Base-by-base conservation (phyloP, 2,329 filamentous ascomycete species). In the Colletotrichum chlorophyti region DNA sequence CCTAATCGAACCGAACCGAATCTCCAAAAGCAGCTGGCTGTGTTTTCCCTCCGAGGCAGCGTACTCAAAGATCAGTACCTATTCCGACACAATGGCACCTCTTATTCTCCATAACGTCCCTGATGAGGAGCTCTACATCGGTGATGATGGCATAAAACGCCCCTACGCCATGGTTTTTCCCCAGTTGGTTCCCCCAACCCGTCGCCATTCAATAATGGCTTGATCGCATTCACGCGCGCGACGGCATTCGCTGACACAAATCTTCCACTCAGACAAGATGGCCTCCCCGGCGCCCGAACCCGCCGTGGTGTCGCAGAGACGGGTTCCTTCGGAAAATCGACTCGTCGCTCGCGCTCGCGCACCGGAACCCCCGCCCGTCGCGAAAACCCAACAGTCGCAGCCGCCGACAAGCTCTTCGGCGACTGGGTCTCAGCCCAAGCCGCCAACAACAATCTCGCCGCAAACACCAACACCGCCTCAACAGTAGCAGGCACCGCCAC, bases 41-140 rank as follows among this genome's bases (percentile, higher is more conserved):
- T 42, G 27, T 26, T 42, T 31, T 5, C 17, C 32, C 6, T 7
- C 24, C 49, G 31, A 48, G 54, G 50, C 42, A 54, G 35, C 50
- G 15, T 17, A 34, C 37, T 48, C n/a, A n/a, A n/a, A n/a, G n/a
- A n/a, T 1, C 76, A 74, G 72, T 73, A 75, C 35, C 15, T 12
- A 49, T 24, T 10, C 14, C 47, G 21, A 27, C 54, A 68, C 63
- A 63, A 88, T 88, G 85, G 81, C 85, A 55, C 86, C 86, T 64
- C 76, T 89, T 57, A 88, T 89, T 67, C 76, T 89, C 29, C 86
- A 89, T 69, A 88, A 88, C 69, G 86, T 89, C 63, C 85, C 86
- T 54, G 86, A 89, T 64, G 86, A 89, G 47, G 86, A 89, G 69
- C 82, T 86, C 46, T 89, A 88, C 69, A 74, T 85, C 6, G 86